Evolutionary conservation across 306 rosid species (phyloP).

Genomic region (Biancaea sappan): DNA sequence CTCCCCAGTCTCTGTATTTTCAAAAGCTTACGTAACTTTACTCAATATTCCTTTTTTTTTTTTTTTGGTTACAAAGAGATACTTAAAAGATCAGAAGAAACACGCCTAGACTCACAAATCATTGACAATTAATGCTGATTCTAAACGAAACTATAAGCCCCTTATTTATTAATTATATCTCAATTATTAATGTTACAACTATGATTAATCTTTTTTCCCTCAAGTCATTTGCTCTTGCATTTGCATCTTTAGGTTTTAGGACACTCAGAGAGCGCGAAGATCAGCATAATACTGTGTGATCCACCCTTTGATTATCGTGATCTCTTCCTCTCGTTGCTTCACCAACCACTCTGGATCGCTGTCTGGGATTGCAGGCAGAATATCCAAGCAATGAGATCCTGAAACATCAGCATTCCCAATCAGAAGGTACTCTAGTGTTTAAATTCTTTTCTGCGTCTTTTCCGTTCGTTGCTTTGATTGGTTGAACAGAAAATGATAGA

Average conservation of each 20-base stretch:
- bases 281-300: constrained; percentile 41
- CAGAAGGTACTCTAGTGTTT: background rate
- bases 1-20: no score
- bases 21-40: no score
- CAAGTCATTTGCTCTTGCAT: background rate
- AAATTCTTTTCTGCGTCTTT: background rate
- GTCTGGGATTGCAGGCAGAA: constrained; percentile 23
- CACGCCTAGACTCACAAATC: background rate
- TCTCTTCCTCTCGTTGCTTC: constrained; percentile 43
- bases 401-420: background rate
- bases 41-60: no score
- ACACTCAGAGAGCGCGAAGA: constrained; percentile 26
- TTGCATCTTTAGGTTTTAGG: no score
- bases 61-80: no score
- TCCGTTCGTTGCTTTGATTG: background rate
- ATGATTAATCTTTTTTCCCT: background rate
- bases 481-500: background rate
- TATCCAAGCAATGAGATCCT: constrained; percentile 67
- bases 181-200: background rate
- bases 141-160: background rate
- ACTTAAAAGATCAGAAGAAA: background rate
- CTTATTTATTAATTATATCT: background rate
- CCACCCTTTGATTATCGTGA: constrained; percentile 49
- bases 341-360: constrained; percentile 57
- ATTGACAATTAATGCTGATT: background rate